Base-by-base conservation (phyloP, 2,329 filamentous ascomycete species). In the Iodosphaeria phyllophila region DNA sequence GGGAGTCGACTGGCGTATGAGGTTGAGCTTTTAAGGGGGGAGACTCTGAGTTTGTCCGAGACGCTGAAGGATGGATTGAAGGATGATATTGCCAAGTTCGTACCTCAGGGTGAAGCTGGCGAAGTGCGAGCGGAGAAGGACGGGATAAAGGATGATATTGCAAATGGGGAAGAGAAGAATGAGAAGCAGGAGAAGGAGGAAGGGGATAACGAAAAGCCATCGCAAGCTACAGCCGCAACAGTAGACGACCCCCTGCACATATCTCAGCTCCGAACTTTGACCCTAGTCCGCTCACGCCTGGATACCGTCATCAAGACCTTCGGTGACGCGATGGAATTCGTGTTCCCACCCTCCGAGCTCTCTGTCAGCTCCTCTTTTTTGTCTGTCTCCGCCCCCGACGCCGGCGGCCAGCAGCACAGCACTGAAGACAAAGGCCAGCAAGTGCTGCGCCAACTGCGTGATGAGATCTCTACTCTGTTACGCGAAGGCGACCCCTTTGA, bases 311-410 rank as follows among this genome's bases (percentile, higher is more conserved):
- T 95, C 41, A 77, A 79, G 46, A 76, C 74, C 1, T 98, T 98
- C 46, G 86, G 84, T 20, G 76, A 91, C 38, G 86, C 89, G 16
- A 92, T 95, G 79, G 76, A 91, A 38, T 95, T 92, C 63, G 76
- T 80, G 1, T 70, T 93, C 24, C 80, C 86, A 1, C 84, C 86
- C 0, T 91, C 79, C 0, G 83, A 92, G 43, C 52, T 84, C 8
- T 86, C 78, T 0, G 67, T 91, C 28, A 68, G 74, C 22, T 86
- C 80, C 1, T 83, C 78, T 0, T 83, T 93, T 41, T 70, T 93
- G 23, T 91, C 80, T 5, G 82, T 93, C 8, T 92, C 84, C 0
- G 80, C 77, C 0, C 84, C 86, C 0, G 78, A 86, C 28, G 64
- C 72, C 0, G 73, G 71, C 11, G 62, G 53, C 8, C 42, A 47